phyloP scores from a whole-genome alignment of 208 protist genomes.

The Angomonas ambiguus region DNA sequence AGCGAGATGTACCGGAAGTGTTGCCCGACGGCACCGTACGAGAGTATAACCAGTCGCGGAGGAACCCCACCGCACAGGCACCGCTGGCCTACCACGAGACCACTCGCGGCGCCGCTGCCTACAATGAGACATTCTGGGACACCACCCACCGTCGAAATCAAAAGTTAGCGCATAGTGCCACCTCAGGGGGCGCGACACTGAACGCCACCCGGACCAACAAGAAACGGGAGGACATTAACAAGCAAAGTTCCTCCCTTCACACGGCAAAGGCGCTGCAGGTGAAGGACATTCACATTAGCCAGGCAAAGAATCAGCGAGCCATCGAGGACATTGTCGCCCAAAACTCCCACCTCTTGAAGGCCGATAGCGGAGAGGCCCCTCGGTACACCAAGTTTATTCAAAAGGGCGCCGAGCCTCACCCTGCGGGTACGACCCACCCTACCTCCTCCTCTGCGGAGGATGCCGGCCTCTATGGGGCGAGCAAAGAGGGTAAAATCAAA shows the following conservation, averaged over 20 bases:
- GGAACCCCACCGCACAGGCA: slow-evolving; percentile 30
- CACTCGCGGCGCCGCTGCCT: slow-evolving; percentile 11
- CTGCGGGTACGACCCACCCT: slow-evolving; percentile 16
- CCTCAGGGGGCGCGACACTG: neutral
- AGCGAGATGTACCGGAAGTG: slow-evolving; percentile 8
- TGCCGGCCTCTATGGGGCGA: slow-evolving; percentile 35
- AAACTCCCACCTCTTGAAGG: slow-evolving; percentile 19
- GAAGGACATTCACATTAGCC: slow-evolving; percentile 40
- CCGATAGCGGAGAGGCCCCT: neutral
- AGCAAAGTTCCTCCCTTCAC: slow-evolving; percentile 36
- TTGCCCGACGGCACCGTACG: neutral
- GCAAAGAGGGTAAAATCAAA: slow-evolving; percentile 45
- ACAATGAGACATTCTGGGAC: slow-evolving; percentile 1
- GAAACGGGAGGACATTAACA: slow-evolving; percentile 20
- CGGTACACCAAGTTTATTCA: neutral
- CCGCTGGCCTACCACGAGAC: slow-evolving; percentile 21
- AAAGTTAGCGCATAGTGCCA: neutral
- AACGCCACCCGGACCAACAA: slow-evolving; percentile 16
- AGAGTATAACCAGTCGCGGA: slow-evolving; percentile 3
- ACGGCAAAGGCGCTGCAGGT: slow-evolving; percentile 43
- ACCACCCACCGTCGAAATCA: slow-evolving; percentile 1
- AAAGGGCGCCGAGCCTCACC: too few relatives aligned
- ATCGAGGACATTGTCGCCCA: slow-evolving; percentile 74
- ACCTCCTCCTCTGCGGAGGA: slow-evolving; percentile 11
- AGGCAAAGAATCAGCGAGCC: slow-evolving; percentile 29